Base-by-base conservation (phyloP, 179 eudicot species). In the Pouteria campechiana region DNA sequence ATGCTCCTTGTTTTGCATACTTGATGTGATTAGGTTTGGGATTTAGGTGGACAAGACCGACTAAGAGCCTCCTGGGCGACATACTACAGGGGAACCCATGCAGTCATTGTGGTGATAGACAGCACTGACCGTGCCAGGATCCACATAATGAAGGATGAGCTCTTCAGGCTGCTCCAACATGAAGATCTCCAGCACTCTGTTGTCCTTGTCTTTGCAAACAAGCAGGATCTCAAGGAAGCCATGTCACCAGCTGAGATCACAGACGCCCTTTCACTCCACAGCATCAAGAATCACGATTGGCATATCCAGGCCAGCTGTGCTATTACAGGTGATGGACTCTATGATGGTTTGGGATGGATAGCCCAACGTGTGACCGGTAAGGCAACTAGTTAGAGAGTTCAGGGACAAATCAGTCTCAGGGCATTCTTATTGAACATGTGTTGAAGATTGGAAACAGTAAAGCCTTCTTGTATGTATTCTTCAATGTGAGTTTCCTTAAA, bases 11-110 rank as follows among this genome's bases (percentile, higher is more conserved):
- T 7, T 9, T 3, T 5, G 42, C 16, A 12, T 27, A 10, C 19
- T 3, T 52, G 31, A 22, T 32, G 4, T 41, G 4, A 13, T 7
- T 19, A 83, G 94, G 99, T 92, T 8, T 92, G 99, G 96, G 99
- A 92, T 65, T 78, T 92, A 7, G 99, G 94, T 19, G 99, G 99
- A 40, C 96, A 92, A 65, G 99, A 87, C n/a, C 70, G 98, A 50
- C 75, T 90, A 2, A 57, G 98, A 39, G 82, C 98, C 14, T 82
- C 98, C 31, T 92, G 96, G 99, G 74, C 96, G 18, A 92, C 99
- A 24, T 87, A 92, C 53, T 92, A 87, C 48, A 87, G 96, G 3
- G 99, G 99, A 33, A 92, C 96, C 2, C 94, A 92, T 43, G 99
- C 99, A 6, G 83, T 92, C 7, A 82, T 92, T 11, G 88, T 61